A percentile compares a stretch with the other conserved stretches of the same genome.
Evolutionary conservation across 768 basidiomycete genomes (phyloP).

Genomic region (Megacollybia marginata): DNA sequence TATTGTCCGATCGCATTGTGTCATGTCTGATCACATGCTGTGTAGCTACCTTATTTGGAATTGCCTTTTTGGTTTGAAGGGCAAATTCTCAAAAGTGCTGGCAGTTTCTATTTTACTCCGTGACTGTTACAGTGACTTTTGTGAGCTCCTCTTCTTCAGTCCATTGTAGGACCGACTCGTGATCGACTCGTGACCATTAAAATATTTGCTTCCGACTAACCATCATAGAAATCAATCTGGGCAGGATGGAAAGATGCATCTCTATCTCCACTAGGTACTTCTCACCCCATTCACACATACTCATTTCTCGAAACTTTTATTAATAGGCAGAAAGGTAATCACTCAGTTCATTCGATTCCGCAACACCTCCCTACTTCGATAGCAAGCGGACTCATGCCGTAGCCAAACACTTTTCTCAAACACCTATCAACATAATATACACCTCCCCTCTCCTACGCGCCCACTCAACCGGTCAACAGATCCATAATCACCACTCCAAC

Average conservation of each 20-base stretch:
- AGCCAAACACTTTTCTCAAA: conserved; percentile 43
- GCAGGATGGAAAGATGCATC: conserved; percentile 77
- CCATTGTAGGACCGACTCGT: no score
- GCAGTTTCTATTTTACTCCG: no score
- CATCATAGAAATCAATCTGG: conserved; percentile 44
- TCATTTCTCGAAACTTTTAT: conserved; percentile 21
- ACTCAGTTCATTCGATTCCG: background rate
- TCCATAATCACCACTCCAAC: no score
- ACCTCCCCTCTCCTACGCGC: conserved; percentile 65
- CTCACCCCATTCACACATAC: conserved; percentile 9
- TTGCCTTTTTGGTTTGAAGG: no score
- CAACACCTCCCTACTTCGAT: background rate
- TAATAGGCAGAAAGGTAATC: no score
- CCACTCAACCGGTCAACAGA: conserved; percentile 50
- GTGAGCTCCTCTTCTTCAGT: no score
- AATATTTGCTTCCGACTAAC: background rate
- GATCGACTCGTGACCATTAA: no score
- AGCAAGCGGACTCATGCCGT: conserved; percentile 64
- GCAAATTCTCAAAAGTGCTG: no score
- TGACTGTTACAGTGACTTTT: no score
- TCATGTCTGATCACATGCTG: no score
- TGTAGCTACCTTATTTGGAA: no score
- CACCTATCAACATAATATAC: conserved; percentile 49
- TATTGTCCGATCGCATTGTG: no score
- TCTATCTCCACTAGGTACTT: conserved; percentile 59